Evolutionary conservation across 139 green algal genomes (phyloP).

Genomic region (Eudorina sp.): DNA sequence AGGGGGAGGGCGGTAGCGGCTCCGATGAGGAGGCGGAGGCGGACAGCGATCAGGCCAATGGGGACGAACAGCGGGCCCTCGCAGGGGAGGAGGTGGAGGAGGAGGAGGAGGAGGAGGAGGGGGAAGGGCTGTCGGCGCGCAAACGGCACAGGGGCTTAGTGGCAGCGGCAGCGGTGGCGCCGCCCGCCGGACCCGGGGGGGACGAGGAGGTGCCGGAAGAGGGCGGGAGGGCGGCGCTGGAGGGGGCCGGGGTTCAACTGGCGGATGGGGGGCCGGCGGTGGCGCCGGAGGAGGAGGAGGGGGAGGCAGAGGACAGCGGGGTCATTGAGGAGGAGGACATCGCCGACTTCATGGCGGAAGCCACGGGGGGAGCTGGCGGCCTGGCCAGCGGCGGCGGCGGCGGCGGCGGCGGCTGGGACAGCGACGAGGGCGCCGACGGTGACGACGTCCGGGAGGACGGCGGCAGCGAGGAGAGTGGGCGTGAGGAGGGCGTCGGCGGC

Average conservation of each 20-base stretch:
- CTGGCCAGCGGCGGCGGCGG: not conserved
- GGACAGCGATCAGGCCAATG: not conserved
- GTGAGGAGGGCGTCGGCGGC: not conserved
- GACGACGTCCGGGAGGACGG: not conserved
- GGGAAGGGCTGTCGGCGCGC: not conserved
- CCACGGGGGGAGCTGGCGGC: not conserved
- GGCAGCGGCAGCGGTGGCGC: not conserved
- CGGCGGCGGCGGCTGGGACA: not conserved
- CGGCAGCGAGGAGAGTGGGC: not conserved
- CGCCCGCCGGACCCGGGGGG: too few species aligned
- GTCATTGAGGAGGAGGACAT: conserved; percentile 36
- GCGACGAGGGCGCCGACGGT: not conserved
- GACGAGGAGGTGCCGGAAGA: too few species aligned
- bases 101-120: conserved; percentile 10
- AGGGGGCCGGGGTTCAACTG: not conserved
- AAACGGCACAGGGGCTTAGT: not conserved
- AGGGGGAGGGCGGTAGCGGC: not conserved
- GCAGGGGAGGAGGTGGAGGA: not conserved
- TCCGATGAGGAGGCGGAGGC: not conserved
- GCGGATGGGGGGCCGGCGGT: not conserved
- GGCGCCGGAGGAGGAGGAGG: not conserved
- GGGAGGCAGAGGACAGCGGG: conserved; percentile 34
- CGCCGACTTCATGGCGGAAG: conserved; percentile 23
- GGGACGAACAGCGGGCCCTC: not conserved
- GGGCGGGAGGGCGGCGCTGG: not conserved